A percentile compares a stretch with the other conserved stretches of the same genome.
phyloP scores from a whole-genome alignment of 2,329 filamentous ascomycete species.

The Penicillium sp. region DNA sequence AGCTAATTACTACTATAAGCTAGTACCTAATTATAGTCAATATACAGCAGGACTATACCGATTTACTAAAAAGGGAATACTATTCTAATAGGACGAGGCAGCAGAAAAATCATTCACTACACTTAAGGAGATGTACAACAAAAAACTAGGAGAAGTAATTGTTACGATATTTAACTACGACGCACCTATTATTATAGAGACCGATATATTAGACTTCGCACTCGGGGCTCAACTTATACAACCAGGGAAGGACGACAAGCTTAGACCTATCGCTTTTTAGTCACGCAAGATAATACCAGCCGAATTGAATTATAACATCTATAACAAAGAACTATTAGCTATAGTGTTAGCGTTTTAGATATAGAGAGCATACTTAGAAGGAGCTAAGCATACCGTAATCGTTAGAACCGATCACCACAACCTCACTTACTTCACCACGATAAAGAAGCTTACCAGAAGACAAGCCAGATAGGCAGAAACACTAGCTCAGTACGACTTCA shows the following conservation, averaged over 20 bases:
- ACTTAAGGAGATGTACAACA: neutral
- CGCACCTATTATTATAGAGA: neutral
- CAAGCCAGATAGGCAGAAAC: neutral
- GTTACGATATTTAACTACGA: neutral
- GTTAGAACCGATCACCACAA: neutral
- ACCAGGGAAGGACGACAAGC: too few relatives aligned
- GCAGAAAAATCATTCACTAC: neutral
- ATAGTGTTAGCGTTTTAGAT: neutral
- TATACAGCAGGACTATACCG: neutral
- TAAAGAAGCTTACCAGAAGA: neutral
- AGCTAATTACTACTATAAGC: neutral
- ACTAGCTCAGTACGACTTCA: neutral
- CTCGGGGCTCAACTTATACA: neutral
- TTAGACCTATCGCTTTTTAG: neutral
- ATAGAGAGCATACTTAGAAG: too few relatives aligned
- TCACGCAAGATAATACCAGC: neutral
- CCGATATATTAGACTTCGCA: neutral
- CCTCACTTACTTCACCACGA: neutral
- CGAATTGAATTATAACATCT: neutral
- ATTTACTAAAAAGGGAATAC: neutral
- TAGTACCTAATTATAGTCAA: neutral
- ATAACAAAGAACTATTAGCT: neutral
- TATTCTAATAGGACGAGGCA: neutral
- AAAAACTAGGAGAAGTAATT: neutral
- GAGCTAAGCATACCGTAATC: neutral